Base-by-base conservation (phyloP, 306 rosid genomes). In the Prunus campanulata region DNA sequence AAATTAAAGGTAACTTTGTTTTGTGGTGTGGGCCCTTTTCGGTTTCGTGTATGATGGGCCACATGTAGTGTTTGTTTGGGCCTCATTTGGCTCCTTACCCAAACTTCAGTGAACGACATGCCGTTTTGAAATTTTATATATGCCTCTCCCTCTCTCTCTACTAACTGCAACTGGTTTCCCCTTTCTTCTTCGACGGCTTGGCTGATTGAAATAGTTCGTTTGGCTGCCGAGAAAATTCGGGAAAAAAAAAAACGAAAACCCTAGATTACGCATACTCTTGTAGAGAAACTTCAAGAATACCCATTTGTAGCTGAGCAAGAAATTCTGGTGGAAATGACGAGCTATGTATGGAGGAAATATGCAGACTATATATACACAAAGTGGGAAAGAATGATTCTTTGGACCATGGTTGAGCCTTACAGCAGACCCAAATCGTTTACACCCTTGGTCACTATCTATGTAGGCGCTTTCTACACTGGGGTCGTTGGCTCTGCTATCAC, bases 381-480 rank as follows among this genome's bases (percentile, higher is more conserved):
- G 76, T 89, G 96, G 97, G 97, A 95, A 81, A 95, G 89, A 73
- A 87, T 89, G 65, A 81, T 92, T 59, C 90, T 92, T 16, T 96
- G 98, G 97, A 92, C 88, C 80, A 89, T 92, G 97, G 78, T 96
- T 2, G 96, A 88, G 72, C 99, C 96, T 3, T 96, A 89, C 69
- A 70, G 86, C 63, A 81, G 91, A 52, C 97, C 98, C 57, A 92
- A 96, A 76, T 90, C 99, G 10, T 96, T 90, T 77, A 87, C 89
- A 11, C 99, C 98, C 8, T 70, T 96, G 59, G 96, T 91, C 20
- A 81, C 92, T 3, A 87, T 87, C 65, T 92, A 92, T 68, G 61
- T 86, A 5, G 87, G 92, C 52, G 99, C 92, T 72, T 95, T 95
- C 79, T 91, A 95, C 84, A 71, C 99, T 5, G 97, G 98, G 2